phyloP scores from a whole-genome alignment of 768 basidiomycete species.

The Atractiella rhizophila region DNA sequence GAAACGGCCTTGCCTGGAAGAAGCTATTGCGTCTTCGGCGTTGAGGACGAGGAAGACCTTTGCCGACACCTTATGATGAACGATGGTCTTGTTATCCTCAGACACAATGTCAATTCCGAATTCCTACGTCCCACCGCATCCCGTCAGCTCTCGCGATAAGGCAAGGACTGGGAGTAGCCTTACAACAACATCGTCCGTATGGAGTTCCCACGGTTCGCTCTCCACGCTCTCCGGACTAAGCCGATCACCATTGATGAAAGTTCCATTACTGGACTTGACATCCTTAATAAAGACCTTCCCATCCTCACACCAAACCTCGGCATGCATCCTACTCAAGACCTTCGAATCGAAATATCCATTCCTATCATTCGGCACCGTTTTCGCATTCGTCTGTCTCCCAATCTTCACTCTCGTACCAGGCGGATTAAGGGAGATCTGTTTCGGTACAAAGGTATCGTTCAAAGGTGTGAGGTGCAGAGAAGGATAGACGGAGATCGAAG shows the following conservation, averaged over 20 bases:
- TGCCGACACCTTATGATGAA: constrained; percentile 95
- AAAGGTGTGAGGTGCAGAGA: constrained; percentile 49
- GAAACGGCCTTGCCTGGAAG: not conserved
- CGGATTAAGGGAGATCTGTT: constrained; percentile 54
- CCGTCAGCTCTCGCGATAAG: not conserved
- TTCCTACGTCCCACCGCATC: constrained; percentile 32
- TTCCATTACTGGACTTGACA: constrained; percentile 92
- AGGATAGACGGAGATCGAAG: constrained; percentile 22
- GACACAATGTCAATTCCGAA: constrained; percentile 98
- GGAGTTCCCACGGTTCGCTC: constrained; percentile 75
- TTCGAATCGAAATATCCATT: constrained; percentile 97
- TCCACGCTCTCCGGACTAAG: constrained; percentile 70
- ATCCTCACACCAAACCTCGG: constrained; percentile 85
- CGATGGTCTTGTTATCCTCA: constrained; percentile 91
- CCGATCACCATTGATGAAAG: constrained; percentile 88
- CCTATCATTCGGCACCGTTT: constrained; percentile 65
- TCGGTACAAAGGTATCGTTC: constrained; percentile 81
- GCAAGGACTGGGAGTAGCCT: constrained; percentile 19
- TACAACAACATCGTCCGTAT: constrained; percentile 87
- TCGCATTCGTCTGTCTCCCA: constrained; percentile 82
- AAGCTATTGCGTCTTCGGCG: constrained; percentile 41
- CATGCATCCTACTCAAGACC: constrained; percentile 76
- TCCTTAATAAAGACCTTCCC: constrained; percentile 85
- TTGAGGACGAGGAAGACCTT: constrained; percentile 69
- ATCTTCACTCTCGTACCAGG: constrained; percentile 35